Base-by-base conservation (phyloP, 495 filamentous ascomycete species). In the Aspergillus olivimuriae region DNA sequence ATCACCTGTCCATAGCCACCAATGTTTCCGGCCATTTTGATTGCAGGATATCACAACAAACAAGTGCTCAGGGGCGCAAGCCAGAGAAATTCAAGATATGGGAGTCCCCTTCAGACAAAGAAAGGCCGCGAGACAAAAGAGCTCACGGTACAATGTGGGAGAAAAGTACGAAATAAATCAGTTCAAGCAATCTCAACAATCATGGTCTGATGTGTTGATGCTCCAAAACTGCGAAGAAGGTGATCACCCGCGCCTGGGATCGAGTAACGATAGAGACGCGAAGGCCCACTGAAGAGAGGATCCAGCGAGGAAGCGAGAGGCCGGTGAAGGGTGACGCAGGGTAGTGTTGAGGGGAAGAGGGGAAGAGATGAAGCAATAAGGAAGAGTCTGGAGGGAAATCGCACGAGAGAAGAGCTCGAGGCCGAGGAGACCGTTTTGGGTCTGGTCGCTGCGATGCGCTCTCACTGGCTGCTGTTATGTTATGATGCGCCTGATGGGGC, bases 1-100 rank as follows among this genome's bases (percentile, higher is more conserved):
- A 87, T 83, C 34, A 86, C 77, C 63, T 86, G 81, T 37, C 82
- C 83, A 55, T 79, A 83, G 56, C 67, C 76, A 53, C 64, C 67
- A 20, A 62, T 59, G 26, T 68, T 52, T 41, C 59, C 56, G 37
- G 66, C 50, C 67, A 71, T 73, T 31, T 50, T 54, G 47, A 38
- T 39, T 40, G 51, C 33, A 32, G 30, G 37, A 15, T 37, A 45
- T 34, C 31, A 39, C 14, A 43, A 38, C 31, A 45, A 53, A 43
- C 43, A 48, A 47, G 15, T 34, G 37, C 23, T 46, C 22, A 31
- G 31, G 15, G 42, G 26, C 16, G 20, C 9, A 22, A n/a, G n/a
- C n/a, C n/a, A 23, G 8, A 20, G 20, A 20, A 12, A 19, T 12
- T 28, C 6, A 24, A 38, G 22, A 39, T 11, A 37, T 31, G 19